Evolutionary conservation across 2,329 filamentous ascomycete species (phyloP).

Genomic region (Lecanoromycetidae sp.): DNA sequence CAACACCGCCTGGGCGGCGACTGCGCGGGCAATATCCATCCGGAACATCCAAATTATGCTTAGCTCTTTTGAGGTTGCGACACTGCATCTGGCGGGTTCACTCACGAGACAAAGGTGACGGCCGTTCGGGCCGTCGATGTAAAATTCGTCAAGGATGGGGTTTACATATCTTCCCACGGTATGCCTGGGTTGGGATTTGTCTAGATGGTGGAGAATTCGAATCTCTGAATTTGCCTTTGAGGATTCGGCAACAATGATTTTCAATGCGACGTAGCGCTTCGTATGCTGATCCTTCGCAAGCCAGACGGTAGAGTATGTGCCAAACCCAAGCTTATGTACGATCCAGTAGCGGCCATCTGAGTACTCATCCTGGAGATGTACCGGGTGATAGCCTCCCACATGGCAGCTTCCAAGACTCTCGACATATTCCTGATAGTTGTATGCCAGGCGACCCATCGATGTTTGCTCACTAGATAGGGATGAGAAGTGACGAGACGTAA

Average conservation of each 20-base stretch:
- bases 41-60: background rate
- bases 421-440: background rate
- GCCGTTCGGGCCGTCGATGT: constrained; percentile 5
- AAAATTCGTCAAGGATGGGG: background rate
- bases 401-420: constrained; percentile 21
- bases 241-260: constrained; percentile 23
- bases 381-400: constrained; percentile 33
- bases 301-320: constrained; percentile 37
- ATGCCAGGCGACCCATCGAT: background rate
- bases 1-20: background rate
- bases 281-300: constrained; percentile 25
- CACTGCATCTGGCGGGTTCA: background rate
- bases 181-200: background rate
- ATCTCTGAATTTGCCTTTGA: constrained; percentile 20
- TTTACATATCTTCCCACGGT: background rate
- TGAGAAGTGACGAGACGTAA: background rate
- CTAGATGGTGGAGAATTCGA: constrained; percentile 15
- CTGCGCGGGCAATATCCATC: background rate
- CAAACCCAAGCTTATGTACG: constrained; percentile 35
- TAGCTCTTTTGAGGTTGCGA: background rate
- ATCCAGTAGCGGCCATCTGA: constrained; percentile 32
- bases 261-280: constrained; percentile 23
- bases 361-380: constrained; percentile 32
- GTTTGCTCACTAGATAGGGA: background rate
- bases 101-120: constrained; percentile 3